Base-by-base conservation (phyloP, 2,329 filamentous ascomycete species). In the Cladophialophora carrionii region DNA sequence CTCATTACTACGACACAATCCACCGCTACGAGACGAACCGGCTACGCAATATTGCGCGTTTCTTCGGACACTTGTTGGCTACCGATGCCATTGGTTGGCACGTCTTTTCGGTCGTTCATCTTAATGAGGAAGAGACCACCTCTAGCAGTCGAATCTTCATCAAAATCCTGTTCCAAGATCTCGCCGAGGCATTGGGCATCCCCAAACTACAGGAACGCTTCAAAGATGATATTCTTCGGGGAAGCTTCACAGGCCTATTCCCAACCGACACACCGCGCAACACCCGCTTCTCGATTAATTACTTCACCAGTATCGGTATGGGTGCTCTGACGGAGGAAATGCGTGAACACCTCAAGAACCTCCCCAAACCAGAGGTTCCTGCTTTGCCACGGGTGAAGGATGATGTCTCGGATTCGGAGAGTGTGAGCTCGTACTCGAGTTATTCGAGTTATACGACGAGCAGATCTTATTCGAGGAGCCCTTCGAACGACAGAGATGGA, bases 281-380 rank as follows among this genome's bases (percentile, higher is more conserved):
- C 78, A 92, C 93, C 46, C 88, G 94, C 61, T 99, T 99, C 82
- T 91, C 93, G 57, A 96, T 99, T 87, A 99, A 99, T 79, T 99
- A 97, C 83, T 98, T 99, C 77, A 99, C 95, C 9, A 95, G 92
- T 73, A 96, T 99, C 73, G 92, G 93, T 64, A 96, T 99, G 90
- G 95, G 95, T 75, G 87, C 87, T 26, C 84, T 99, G 67, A 99
- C 95, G 1, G 95, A 99, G 75, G 90, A 92, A 71, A 96, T 97
- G 92, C 88, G 95, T 77, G 91, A 96, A 73, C 88, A 89, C 75
- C 84, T 99, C 63, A 90, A 93, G 76, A 96, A 92, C 74, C 87
- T 96, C 78, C 93, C 93, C 12, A 95, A 96, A 75, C 92, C 93
- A 2, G 84, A 90, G 1, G 80, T 90, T 26, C 90, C 90, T 5